phyloP scores from a whole-genome alignment of 441 rosid species.

The Macaranga tanarius region DNA sequence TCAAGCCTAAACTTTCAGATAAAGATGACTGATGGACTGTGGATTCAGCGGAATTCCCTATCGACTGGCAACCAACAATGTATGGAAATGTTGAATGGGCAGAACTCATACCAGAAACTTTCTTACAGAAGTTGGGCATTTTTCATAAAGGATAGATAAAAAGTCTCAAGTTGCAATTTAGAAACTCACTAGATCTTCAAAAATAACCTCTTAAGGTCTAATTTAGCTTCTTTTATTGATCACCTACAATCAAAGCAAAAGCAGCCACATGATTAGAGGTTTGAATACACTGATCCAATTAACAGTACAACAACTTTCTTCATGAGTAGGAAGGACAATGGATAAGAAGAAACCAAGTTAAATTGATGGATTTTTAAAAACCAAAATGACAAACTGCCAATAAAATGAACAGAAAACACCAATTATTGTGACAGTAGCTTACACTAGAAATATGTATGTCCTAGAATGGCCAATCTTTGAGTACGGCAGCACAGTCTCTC shows the following conservation, averaged over 20 bases:
- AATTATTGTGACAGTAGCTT: neutral
- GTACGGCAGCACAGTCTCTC: neutral
- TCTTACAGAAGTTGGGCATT: constrained; percentile 41
- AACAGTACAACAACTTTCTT: constrained; percentile 1
- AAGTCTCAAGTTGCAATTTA: constrained; percentile 10
- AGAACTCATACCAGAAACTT: constrained; percentile 33
- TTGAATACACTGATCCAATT: neutral
- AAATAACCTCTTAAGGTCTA: constrained; percentile 11
- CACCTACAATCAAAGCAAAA: constrained; percentile 11
- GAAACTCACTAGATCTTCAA: constrained; percentile 22
- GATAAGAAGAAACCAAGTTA: constrained; percentile 2
- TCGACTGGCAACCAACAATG: constrained; percentile 39
- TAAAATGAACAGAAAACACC: neutral
- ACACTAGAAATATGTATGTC: neutral
- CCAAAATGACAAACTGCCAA: neutral
- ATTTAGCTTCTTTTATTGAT: constrained; percentile 7
- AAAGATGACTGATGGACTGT: constrained; percentile 29
- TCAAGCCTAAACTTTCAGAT: constrained; percentile 47
- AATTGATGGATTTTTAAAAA: neutral
- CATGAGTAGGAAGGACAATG: neutral
- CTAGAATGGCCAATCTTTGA: neutral
- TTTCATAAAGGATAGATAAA: constrained; percentile 8
- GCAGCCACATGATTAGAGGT: constrained; percentile 1
- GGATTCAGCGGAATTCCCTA: constrained; percentile 42
- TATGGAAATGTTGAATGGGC: constrained; percentile 28